Evolutionary conservation across 352 stramenopile species (phyloP).

Genomic region (Phytophthora cactorum): DNA sequence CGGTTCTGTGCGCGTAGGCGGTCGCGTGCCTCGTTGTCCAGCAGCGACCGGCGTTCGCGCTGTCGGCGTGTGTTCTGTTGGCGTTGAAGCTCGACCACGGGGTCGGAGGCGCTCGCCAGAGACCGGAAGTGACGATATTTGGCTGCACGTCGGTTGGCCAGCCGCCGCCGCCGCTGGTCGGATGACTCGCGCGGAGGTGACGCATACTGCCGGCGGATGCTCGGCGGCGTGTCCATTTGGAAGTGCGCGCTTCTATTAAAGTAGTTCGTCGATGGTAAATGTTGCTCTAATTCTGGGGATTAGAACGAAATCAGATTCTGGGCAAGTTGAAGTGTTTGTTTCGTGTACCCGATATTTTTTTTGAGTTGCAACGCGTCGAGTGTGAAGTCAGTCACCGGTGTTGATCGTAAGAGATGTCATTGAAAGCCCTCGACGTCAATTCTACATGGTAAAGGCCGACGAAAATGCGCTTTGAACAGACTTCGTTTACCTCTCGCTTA

Average conservation of each 20-base stretch:
- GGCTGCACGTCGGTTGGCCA: conserved; percentile 65
- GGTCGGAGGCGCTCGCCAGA: background rate
- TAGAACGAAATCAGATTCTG: background rate
- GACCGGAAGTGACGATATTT: conserved; percentile 71
- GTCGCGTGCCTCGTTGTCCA: conserved; percentile 45
- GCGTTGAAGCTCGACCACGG: conserved; percentile 37
- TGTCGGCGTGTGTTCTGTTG: conserved; percentile 54
- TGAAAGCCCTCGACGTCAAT: too few relatives aligned
- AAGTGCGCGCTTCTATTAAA: background rate
- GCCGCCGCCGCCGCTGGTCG: conserved; percentile 52
- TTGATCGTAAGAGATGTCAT: too few relatives aligned
- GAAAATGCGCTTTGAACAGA: too few relatives aligned
- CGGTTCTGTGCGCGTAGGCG: conserved; percentile 70
- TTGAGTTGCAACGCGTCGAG: too few relatives aligned
- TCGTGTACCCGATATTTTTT: too few relatives aligned
- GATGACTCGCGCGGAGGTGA: conserved; percentile 46
- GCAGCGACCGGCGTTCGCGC: conserved; percentile 47
- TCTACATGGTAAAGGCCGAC: too few relatives aligned
- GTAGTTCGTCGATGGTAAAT: too few relatives aligned
- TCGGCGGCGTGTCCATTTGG: conserved; percentile 54
- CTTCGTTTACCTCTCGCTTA: too few relatives aligned
- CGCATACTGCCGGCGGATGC: conserved; percentile 58
- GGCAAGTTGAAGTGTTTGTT: background rate
- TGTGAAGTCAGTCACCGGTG: too few relatives aligned
- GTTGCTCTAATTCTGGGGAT: too few relatives aligned